phyloP scores from a whole-genome alignment of 768 basidiomycete genomes.

The Coprinopsis sp. region DNA sequence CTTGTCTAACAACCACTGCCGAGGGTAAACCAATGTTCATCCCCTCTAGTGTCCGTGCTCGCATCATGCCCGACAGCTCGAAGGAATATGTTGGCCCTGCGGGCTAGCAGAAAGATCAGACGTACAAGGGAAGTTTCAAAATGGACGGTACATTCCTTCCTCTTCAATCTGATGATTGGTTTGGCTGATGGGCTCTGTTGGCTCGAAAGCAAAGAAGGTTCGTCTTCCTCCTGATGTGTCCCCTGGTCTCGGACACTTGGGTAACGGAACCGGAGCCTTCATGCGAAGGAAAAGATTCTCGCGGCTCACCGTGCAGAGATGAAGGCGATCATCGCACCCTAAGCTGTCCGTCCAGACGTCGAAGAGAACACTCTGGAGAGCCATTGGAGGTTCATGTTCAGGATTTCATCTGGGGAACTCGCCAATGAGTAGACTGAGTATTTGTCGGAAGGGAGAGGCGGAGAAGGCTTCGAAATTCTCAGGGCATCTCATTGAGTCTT shows the following conservation, averaged over 20 bases:
- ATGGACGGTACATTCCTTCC: too few species aligned
- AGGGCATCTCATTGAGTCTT: too few species aligned
- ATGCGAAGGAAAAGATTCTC: constrained; percentile 97
- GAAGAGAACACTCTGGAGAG: constrained; percentile 99
- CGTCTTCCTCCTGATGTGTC: constrained; percentile 84
- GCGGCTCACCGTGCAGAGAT: constrained; percentile 97
- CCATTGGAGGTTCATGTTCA: too few species aligned
- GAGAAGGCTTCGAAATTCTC: too few species aligned
- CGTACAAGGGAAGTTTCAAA: constrained; percentile 47
- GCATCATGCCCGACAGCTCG: constrained; percentile 76
- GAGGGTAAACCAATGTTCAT: constrained; percentile 76
- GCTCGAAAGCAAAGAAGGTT: constrained; percentile 18
- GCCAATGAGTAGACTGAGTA: too few species aligned
- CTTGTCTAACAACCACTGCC: constrained; percentile 53
- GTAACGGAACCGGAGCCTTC: constrained; percentile 93
- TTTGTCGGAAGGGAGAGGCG: too few species aligned
- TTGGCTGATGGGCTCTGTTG: too few species aligned
- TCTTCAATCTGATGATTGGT: too few species aligned
- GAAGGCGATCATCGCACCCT: constrained; percentile 84
- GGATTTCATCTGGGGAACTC: too few species aligned
- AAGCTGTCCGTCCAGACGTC: constrained; percentile 88
- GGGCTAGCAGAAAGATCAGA: constrained; percentile 89
- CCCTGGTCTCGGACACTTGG: constrained; percentile 92
- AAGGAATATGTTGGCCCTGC: constrained; percentile 99
- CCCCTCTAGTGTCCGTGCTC: constrained; percentile 72